Base-by-base conservation (phyloP, 2,329 filamentous ascomycete genomes). In the Dichotomopilus funicola region DNA sequence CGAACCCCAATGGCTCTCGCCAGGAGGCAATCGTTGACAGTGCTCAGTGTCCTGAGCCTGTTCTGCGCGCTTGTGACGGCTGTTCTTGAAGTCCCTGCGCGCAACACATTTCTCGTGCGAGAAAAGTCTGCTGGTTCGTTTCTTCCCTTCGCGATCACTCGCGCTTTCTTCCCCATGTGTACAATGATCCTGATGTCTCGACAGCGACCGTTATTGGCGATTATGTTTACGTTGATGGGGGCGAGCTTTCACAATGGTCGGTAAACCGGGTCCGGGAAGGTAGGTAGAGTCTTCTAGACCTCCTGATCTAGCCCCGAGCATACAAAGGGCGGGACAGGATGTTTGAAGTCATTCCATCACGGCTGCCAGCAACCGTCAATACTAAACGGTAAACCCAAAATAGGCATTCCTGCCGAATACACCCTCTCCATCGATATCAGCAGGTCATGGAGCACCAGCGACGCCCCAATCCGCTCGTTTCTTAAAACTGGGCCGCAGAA, bases 221-320 rank as follows among this genome's bases (percentile, higher is more conserved):
- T 27, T 59, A 59, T 49, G 56, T 62, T n/a, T 63, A 63, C 49
- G 49, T 63, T 11, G 59, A 62, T n/a, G 61, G 61, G 5, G 61
- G 61, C 6, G 56, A 62, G 42, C 13, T 63, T 3, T 37, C 49
- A 9, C 56, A 60, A 35, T 56, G 4, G 44, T 43, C 9, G 37
- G 54, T 12, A 46, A 53, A n/a, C 36, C 37, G 19, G 33, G 31
- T 47, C 11, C 31, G 6, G 19, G 27, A 13, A 42, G 12, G 37
- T 47, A 47, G 12, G 44, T 40, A 9, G 31, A 34, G 27, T 35
- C 19, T 10, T 31, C 7, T 45, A 27, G 13, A 19, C 43, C 43
- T 5, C 34, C 27, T 36, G 34, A 31, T 37, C 8, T 33, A n/a
- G 27, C 12, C 11, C 8, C 5, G 12, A 31, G 27, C 19, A 27